phyloP scores from a whole-genome alignment of 108 stramenopile species.

The Aurantiochytrium sp. region DNA sequence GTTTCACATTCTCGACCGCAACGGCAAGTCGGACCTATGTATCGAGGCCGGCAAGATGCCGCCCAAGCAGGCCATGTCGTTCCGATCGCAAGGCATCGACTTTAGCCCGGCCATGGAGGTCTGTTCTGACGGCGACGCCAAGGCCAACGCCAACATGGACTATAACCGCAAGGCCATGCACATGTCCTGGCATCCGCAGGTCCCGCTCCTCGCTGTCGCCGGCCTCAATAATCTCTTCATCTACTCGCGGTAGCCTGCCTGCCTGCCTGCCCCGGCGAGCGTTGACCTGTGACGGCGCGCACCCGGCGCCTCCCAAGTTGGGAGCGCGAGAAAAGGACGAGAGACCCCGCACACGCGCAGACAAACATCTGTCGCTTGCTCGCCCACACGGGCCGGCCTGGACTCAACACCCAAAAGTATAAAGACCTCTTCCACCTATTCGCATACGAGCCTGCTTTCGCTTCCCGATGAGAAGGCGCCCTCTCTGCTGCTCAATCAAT shows the following conservation, averaged over 20 bases:
- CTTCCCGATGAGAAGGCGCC: too few species aligned
- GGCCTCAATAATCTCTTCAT: slow-evolving; percentile 55
- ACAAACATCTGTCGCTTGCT: too few species aligned
- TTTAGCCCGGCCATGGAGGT: not conserved
- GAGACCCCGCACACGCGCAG: too few species aligned
- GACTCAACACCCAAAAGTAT: too few species aligned
- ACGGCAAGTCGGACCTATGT: not conserved
- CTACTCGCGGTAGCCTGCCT: slow-evolving; percentile 6
- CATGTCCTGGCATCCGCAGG: slow-evolving; percentile 53
- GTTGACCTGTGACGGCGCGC: too few species aligned
- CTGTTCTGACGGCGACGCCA: not conserved
- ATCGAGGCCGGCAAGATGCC: slow-evolving; percentile 29
- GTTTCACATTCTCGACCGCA: slow-evolving; percentile 5
- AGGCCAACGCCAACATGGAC: slow-evolving; percentile 8
- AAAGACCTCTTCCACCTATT: too few species aligned
- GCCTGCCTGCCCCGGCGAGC: too few species aligned
- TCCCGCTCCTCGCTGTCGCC: slow-evolving; percentile 48
- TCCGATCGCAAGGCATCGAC: not conserved
- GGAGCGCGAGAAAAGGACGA: too few species aligned
- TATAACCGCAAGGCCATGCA: slow-evolving; percentile 52
- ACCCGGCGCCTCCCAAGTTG: too few species aligned
- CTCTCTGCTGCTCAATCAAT: too few species aligned
- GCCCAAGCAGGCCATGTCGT: not conserved
- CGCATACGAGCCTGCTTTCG: too few species aligned
- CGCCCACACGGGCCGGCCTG: too few species aligned